phyloP scores from a whole-genome alignment of 495 filamentous ascomycete species.

The Penicillium argentinense region DNA sequence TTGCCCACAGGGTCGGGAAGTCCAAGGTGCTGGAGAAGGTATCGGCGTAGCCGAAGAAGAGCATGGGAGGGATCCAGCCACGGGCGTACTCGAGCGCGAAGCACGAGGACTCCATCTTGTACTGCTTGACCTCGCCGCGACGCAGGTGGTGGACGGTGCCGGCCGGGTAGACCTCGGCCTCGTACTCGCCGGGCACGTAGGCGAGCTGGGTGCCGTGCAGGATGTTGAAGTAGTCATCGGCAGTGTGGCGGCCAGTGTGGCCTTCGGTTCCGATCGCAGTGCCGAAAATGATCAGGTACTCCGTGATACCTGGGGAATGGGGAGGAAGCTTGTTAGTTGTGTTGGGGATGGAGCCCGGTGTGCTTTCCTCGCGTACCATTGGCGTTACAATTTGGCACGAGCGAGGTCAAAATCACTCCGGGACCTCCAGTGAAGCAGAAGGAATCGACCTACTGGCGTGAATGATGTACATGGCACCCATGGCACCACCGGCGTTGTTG shows the following conservation, averaged over 20 bases:
- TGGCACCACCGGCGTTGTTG: conserved; percentile 77
- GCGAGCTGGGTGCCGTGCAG: conserved; percentile 71
- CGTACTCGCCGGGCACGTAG: conserved; percentile 67
- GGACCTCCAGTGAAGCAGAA: not conserved
- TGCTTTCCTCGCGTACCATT: not conserved
- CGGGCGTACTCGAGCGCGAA: conserved; percentile 87
- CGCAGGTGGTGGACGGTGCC: conserved; percentile 76
- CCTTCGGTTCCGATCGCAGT: conserved; percentile 87
- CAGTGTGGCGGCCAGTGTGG: conserved; percentile 81
- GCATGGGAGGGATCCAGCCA: conserved; percentile 89
- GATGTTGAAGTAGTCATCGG: conserved; percentile 93
- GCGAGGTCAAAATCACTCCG: too few relatives aligned
- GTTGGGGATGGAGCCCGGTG: not conserved
- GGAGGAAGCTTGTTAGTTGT: conserved; percentile 3
- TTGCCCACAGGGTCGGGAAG: conserved; percentile 76
- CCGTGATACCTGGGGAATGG: conserved; percentile 54
- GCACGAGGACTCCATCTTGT: conserved; percentile 76
- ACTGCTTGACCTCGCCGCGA: conserved; percentile 80
- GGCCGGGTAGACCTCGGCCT: conserved; percentile 71
- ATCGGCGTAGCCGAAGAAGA: conserved; percentile 84
- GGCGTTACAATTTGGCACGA: not conserved
- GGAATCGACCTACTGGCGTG: conserved; percentile 62
- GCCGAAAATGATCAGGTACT: conserved; percentile 82
- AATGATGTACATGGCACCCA: conserved; percentile 89
- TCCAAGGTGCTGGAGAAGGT: conserved; percentile 73